These are phyloP conservation scores for Telfairia occidentalis DNA, from an alignment of 331 rosid species.

Conservation along the genomic window DNA sequence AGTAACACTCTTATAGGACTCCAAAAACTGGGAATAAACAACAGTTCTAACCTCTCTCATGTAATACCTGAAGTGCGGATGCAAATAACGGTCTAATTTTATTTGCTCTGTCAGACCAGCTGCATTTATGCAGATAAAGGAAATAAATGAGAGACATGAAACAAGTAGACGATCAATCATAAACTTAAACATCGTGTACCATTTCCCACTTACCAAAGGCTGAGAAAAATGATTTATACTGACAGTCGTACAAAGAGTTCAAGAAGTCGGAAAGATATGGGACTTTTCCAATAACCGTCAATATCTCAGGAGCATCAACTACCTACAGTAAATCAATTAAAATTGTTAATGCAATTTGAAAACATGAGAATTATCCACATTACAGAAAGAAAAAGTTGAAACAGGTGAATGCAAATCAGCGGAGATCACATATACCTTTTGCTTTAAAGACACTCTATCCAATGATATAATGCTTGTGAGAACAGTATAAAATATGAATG, in stretches of 20 bases:
- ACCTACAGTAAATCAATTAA: slow-evolving; percentile 24
- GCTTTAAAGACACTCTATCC: slow-evolving; percentile 89
- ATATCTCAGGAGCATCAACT: slow-evolving; percentile 92
- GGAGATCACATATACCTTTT: slow-evolving; percentile 44
- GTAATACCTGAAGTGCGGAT: slow-evolving; percentile 83
- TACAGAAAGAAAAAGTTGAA: neutral
- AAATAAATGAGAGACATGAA: neutral
- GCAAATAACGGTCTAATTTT: slow-evolving; percentile 84
- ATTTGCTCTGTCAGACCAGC: slow-evolving; percentile 87
- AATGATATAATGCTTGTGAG: slow-evolving; percentile 77
- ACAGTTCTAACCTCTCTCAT: slow-evolving; percentile 94
- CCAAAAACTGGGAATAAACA: slow-evolving; percentile 85
- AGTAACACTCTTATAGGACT: slow-evolving; percentile 92
- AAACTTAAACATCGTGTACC: neutral
- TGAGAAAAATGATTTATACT: slow-evolving; percentile 73
- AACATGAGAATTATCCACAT: neutral
- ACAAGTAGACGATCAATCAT: neutral
- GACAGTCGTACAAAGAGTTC: slow-evolving; percentile 75
- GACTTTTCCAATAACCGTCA: slow-evolving; percentile 88
- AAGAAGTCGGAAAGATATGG: slow-evolving; percentile 69
- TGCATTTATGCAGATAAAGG: slow-evolving; percentile 18
- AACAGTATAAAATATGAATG: slow-evolving; percentile 84
- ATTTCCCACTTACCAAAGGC: slow-evolving; percentile 68
- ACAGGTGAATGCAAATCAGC: neutral
- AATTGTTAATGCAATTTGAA: neutral